Evolutionary conservation across 768 basidiomycete species (phyloP).

Genomic region (Fomitopsis pulvina): DNA sequence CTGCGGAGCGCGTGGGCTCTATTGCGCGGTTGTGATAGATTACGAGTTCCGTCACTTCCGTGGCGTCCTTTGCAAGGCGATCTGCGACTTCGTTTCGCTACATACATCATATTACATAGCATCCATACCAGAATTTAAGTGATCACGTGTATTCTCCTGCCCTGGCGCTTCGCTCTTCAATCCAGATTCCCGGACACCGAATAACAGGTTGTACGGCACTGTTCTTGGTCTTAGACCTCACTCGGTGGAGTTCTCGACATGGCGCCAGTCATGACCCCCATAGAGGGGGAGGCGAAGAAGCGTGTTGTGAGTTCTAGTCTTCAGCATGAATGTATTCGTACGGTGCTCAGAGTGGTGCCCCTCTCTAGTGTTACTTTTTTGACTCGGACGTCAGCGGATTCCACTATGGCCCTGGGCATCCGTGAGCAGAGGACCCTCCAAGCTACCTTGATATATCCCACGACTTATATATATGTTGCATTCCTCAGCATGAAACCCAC

Average conservation of each 20-base stretch:
- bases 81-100: constrained; percentile 23
- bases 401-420: constrained; percentile 97
- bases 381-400: constrained; percentile 99
- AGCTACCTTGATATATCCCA: not conserved
- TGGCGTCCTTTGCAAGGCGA: constrained; percentile 17
- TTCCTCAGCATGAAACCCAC: constrained; percentile 87
- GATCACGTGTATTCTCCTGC: too few relatives aligned
- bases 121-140: too few relatives aligned
- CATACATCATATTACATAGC: too few relatives aligned
- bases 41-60: not conserved
- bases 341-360: not conserved
- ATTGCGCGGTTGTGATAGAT: not conserved
- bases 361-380: constrained; percentile 91
- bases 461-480: constrained; percentile 7
- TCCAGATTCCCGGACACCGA: too few relatives aligned
- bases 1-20: not conserved
- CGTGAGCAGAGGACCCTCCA: too few relatives aligned
- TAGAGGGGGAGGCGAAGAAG: constrained; percentile 71
- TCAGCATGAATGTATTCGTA: not conserved
- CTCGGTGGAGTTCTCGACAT: constrained; percentile 5
- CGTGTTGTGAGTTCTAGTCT: constrained; percentile 59
- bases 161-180: too few relatives aligned
- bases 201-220: too few relatives aligned
- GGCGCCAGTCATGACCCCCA: constrained; percentile 27
- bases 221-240: not conserved